These are phyloP conservation scores for Postia placenta DNA, from an alignment of 768 basidiomycete genomes.

Conservation along the genomic window DNA sequence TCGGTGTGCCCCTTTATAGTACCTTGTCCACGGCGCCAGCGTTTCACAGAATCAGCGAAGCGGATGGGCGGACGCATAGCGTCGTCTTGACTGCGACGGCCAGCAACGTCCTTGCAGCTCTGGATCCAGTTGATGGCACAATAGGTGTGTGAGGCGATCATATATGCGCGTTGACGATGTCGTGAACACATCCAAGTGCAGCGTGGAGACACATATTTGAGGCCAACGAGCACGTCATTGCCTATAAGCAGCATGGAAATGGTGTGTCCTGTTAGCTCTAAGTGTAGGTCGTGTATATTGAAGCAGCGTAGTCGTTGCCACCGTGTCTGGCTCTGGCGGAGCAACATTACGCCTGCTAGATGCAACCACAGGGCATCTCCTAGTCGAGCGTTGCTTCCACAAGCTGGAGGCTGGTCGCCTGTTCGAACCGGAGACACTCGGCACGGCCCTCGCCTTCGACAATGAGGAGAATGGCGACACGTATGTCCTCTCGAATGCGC, in stretches of 20 bases:
- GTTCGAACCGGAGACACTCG: constrained; percentile 49
- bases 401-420: constrained; percentile 34
- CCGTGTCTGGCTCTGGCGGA: constrained; percentile 73
- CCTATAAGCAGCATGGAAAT: constrained; percentile 51
- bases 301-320: constrained; percentile 46
- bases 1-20: constrained; percentile 64
- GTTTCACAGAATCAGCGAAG: constrained; percentile 39
- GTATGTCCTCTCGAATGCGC: constrained; percentile 56
- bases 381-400: constrained; percentile 63
- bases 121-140: constrained; percentile 61
- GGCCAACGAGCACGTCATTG: constrained; percentile 58
- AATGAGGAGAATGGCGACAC: constrained; percentile 30
- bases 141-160: constrained; percentile 65
- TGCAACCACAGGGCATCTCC: constrained; percentile 50
- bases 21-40: constrained; percentile 49
- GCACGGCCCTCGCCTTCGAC: constrained; percentile 44
- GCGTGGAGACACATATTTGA: constrained; percentile 82
- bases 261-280: constrained; percentile 34
- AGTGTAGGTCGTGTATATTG: not conserved
- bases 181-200: constrained; percentile 23
- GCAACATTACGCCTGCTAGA: constrained; percentile 67
- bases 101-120: constrained; percentile 73
- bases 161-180: not conserved
- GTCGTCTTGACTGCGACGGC: constrained; percentile 60
- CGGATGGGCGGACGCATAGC: constrained; percentile 28